A percentile compares a stretch with the other conserved stretches of the same genome.
These are phyloP conservation scores for Trichophyton simii DNA, from an alignment of 2,329 filamentous ascomycete species.

Conservation along the genomic window DNA sequence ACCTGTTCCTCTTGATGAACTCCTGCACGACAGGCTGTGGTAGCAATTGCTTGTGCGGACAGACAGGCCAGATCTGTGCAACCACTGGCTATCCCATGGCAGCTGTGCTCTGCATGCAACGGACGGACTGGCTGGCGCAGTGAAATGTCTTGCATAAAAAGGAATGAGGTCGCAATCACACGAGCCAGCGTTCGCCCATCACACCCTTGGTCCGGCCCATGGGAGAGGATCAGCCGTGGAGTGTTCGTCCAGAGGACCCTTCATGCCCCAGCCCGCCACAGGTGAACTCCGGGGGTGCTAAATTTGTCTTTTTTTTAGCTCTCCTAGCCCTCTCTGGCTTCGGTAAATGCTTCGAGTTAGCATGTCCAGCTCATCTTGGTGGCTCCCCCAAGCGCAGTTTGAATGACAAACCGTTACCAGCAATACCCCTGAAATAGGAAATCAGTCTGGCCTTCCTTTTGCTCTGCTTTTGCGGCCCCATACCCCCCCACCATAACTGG, in stretches of 20 bases:
- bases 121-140: neutral
- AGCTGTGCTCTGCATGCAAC: too few relatives aligned
- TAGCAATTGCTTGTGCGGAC: too few relatives aligned
- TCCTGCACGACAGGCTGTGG: too few relatives aligned
- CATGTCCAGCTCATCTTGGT: neutral
- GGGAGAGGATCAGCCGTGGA: neutral
- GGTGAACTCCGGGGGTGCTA: too few relatives aligned
- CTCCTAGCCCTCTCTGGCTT: too few relatives aligned
- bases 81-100: too few relatives aligned
- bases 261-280: too few relatives aligned
- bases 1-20: too few relatives aligned
- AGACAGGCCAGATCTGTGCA: too few relatives aligned
- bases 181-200: neutral
- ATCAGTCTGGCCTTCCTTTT: neutral
- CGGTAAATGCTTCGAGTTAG: neutral
- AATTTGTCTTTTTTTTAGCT: too few relatives aligned
- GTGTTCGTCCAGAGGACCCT: neutral
- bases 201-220: neutral
- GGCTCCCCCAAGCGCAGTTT: neutral
- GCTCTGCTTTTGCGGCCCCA: too few relatives aligned
- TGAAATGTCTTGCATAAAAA: neutral
- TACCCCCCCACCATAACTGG: neutral
- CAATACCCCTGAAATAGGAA: neutral
- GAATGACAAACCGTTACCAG: neutral
- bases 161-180: neutral